Percentiles rank a stretch among this genome's conserved stretches.
These are phyloP conservation scores for Vararia minispora DNA, from an alignment of 768 basidiomycete genomes.

Conservation along the genomic window DNA sequence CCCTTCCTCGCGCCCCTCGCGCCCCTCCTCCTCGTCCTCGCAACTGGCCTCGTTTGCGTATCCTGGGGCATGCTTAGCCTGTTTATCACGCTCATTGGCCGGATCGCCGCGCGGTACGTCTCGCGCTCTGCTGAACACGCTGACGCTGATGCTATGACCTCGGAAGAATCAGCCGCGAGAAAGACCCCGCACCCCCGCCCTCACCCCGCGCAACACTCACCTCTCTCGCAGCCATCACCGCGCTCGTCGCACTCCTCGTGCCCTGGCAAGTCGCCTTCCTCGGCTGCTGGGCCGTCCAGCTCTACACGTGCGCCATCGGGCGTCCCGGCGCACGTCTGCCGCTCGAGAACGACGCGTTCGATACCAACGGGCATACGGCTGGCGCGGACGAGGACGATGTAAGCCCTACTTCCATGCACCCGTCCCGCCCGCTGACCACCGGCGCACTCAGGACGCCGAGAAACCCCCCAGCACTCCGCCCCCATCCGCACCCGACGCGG, in stretches of 20 bases:
- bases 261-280: slow-evolving; percentile 91
- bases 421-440: too few relatives aligned
- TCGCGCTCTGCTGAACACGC: not conserved
- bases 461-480: not conserved
- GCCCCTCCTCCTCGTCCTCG: slow-evolving; percentile 42
- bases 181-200: slow-evolving; percentile 6
- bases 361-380: too few relatives aligned
- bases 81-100: slow-evolving; percentile 36
- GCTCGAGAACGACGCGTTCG: too few relatives aligned
- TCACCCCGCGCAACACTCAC: slow-evolving; percentile 36
- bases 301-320: slow-evolving; percentile 41
- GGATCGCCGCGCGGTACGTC: slow-evolving; percentile 14
- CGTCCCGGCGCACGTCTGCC: slow-evolving; percentile 1
- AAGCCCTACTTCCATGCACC: too few relatives aligned
- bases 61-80: slow-evolving; percentile 43
- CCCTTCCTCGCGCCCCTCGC: slow-evolving; percentile 39
- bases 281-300: slow-evolving; percentile 71
- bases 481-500: not conserved
- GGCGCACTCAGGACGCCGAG: not conserved
- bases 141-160: not conserved
- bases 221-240: slow-evolving; percentile 49
- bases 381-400: too few relatives aligned
- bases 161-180: not conserved
- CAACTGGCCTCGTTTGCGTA: slow-evolving; percentile 52
- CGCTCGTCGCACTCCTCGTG: slow-evolving; percentile 63